Conservation (phyloP, 305 asterid species). For the Fraxinus ornus region DNA sequence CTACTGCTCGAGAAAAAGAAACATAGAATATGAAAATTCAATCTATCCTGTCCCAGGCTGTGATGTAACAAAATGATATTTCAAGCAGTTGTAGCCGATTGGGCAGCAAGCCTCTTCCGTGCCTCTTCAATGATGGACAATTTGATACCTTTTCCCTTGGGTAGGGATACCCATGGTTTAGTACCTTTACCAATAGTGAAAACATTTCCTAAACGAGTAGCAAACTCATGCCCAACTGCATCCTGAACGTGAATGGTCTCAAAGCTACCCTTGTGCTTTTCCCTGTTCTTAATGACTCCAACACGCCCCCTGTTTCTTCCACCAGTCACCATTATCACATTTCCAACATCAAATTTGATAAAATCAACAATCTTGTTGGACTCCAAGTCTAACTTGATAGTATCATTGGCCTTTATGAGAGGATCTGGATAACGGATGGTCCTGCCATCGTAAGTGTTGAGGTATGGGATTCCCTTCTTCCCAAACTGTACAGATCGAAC, state of each 20-base stretch:
- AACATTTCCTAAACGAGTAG: slow-evolving; percentile 20
- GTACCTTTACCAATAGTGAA: slow-evolving; percentile 19
- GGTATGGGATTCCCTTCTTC: slow-evolving; percentile 13
- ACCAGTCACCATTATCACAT: slow-evolving; percentile 22
- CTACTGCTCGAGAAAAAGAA: not conserved
- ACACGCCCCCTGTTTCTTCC: slow-evolving; percentile 22
- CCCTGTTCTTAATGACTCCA: slow-evolving; percentile 23
- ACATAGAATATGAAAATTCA: not conserved
- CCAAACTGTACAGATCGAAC: slow-evolving; percentile 19
- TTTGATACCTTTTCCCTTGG: slow-evolving; percentile 23
- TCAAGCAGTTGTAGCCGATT: slow-evolving; percentile 4
- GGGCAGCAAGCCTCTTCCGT: slow-evolving; percentile 14
- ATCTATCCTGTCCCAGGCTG: not conserved
- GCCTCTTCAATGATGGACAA: slow-evolving; percentile 22
- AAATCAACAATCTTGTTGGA: slow-evolving; percentile 14
- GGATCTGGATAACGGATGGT: slow-evolving; percentile 20
- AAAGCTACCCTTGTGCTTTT: slow-evolving; percentile 20
- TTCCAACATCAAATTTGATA: slow-evolving; percentile 20
- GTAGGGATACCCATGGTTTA: slow-evolving; percentile 21
- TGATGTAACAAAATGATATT: not conserved
- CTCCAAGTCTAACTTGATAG: slow-evolving; percentile 19
- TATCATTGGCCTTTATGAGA: slow-evolving; percentile 19
- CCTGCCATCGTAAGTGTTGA: slow-evolving; percentile 19
- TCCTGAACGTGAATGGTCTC: slow-evolving; percentile 21
- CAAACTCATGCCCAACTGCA: slow-evolving; percentile 15